Conservation (phyloP, 495 filamentous ascomycete species). For the Durotheca rogersii region DNA sequence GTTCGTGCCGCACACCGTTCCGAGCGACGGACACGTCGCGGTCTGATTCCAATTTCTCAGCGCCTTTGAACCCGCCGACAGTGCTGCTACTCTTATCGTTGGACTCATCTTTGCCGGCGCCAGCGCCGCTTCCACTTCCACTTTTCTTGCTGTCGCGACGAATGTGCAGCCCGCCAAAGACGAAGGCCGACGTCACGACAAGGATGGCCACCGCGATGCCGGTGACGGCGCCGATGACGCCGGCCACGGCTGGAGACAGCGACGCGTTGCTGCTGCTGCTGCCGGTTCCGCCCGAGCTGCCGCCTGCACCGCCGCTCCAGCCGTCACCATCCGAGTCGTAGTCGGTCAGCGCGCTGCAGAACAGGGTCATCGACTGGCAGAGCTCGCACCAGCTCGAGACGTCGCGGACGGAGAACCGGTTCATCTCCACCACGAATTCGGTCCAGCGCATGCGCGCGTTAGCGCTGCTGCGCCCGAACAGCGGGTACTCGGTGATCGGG, state of each 20-base stretch:
- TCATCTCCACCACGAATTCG: conserved; percentile 31
- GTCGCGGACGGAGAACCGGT: conserved; percentile 25
- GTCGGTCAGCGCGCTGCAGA: conserved; percentile 29
- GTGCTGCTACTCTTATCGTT: conserved; percentile 18
- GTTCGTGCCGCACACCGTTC: conserved; percentile 37
- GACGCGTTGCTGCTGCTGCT: background rate
- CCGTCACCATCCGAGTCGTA: conserved; percentile 1
- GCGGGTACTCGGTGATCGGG: conserved; percentile 30
- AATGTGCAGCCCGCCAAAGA: conserved; percentile 36
- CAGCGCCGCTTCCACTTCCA: conserved; percentile 17
- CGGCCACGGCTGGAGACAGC: conserved; percentile 37
- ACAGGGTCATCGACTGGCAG: conserved; percentile 32
- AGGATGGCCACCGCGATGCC: conserved; percentile 31
- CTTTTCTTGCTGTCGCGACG: conserved; percentile 13
- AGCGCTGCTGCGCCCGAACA: conserved; percentile 36
- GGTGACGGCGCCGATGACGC: conserved; percentile 41
- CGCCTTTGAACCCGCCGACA: conserved; percentile 41
- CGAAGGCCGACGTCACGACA: conserved; percentile 22
- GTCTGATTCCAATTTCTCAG: conserved; percentile 42
- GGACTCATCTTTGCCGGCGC: conserved; percentile 28
- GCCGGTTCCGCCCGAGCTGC: background rate
- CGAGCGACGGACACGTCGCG: conserved; percentile 37
- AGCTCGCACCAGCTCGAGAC: conserved; percentile 35
- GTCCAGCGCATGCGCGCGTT: conserved; percentile 28
- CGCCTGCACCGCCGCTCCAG: no score